Conservation (phyloP, 306 rosid genomes). For the Cyclanthera cordifolia region DNA sequence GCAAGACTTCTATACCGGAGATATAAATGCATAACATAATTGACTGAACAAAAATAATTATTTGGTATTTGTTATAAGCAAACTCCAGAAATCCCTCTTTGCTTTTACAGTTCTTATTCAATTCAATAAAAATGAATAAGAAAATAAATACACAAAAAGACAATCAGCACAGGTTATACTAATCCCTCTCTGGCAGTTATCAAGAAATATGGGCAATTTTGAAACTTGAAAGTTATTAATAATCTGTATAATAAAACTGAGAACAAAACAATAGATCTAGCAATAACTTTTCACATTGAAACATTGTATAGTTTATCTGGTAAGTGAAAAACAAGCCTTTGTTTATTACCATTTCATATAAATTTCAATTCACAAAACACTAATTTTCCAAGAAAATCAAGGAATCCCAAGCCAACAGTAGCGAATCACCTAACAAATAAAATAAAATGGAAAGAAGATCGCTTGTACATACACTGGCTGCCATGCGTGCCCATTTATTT, state of each 20-base stretch:
- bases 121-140: too few relatives aligned
- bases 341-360: not conserved
- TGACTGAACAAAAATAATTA: not conserved
- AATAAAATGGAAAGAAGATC: slow-evolving; percentile 3
- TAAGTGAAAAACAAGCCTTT: not conserved
- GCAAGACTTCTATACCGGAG: not conserved
- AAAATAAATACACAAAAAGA: too few relatives aligned
- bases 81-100: too few relatives aligned
- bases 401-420: not conserved
- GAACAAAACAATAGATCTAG: not conserved
- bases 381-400: not conserved
- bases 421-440: slow-evolving; percentile 10
- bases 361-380: not conserved
- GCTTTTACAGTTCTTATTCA: too few relatives aligned
- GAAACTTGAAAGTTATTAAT: too few relatives aligned
- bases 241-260: too few relatives aligned
- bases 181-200: too few relatives aligned
- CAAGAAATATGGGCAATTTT: too few relatives aligned
- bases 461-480: slow-evolving; percentile 57
- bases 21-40: not conserved
- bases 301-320: not conserved
- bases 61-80: too few relatives aligned
- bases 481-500: slow-evolving; percentile 99
- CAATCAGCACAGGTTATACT: too few relatives aligned
- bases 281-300: not conserved